A percentile compares a stretch with the other conserved stretches of the same genome.
Conservation (phyloP, 2,329 filamentous ascomycete genomes). For the Drechslerella stenobrocha region DNA sequence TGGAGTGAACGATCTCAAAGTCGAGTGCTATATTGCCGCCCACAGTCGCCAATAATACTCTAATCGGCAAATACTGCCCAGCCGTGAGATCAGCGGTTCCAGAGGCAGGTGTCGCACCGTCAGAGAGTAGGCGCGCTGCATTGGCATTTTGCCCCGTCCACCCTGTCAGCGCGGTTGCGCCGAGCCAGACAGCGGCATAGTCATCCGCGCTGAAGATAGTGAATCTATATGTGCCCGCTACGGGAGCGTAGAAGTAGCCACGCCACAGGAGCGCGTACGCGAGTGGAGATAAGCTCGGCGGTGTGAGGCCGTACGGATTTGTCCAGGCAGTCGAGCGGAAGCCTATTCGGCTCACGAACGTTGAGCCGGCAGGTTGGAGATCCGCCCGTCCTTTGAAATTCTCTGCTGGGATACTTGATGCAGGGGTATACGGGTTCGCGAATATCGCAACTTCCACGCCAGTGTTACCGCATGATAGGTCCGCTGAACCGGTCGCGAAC, state of each 20-base stretch:
- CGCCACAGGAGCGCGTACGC: constrained; percentile 16
- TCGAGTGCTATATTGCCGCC: background rate
- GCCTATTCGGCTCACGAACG: background rate
- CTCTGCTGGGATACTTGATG: no score
- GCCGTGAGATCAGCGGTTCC: background rate
- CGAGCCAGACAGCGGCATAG: constrained; percentile 2
- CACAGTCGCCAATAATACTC: constrained; percentile 6
- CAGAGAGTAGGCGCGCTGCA: background rate
- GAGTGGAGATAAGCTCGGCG: background rate
- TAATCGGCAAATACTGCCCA: constrained; percentile 11
- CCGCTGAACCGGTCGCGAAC: background rate
- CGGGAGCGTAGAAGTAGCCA: constrained; percentile 16
- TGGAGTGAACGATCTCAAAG: background rate
- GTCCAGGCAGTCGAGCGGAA: background rate
- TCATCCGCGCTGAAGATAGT: background rate
- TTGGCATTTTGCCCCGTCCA: constrained; percentile 6
- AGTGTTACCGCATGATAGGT: constrained; percentile 4
- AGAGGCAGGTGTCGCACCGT: background rate
- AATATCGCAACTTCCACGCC: constrained; percentile 15
- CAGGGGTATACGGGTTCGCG: no score
- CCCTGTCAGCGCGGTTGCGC: background rate
- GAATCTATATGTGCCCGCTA: constrained; percentile 2
- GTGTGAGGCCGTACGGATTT: constrained; percentile 15
- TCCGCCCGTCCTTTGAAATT: no score
- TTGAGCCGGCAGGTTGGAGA: no score